Conservation (phyloP, 2,329 filamentous ascomycete genomes). For the Fusarium sp. region DNA sequence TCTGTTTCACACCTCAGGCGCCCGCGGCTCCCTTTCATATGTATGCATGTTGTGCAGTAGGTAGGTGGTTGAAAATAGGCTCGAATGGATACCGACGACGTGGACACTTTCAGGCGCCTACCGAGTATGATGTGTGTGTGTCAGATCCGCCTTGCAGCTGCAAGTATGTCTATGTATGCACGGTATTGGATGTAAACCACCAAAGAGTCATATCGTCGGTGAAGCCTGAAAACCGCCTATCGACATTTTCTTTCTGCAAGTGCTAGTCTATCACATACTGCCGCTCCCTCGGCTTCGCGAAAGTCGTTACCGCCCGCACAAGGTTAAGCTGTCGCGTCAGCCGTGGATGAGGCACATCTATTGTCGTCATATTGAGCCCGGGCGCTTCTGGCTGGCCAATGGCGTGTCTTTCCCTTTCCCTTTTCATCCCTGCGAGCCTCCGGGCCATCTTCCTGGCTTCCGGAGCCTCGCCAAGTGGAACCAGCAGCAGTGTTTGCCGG, state of each 20-base stretch:
- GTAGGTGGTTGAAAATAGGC: conserved; percentile 40
- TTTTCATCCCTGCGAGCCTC: conserved; percentile 31
- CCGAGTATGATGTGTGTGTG: conserved; percentile 24
- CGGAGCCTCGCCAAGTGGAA: conserved; percentile 36
- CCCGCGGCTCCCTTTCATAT: conserved; percentile 39
- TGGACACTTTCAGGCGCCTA: conserved; percentile 42
- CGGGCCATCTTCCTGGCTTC: conserved; percentile 45
- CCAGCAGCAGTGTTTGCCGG: conserved; percentile 36
- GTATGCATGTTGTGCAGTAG: conserved; percentile 49
- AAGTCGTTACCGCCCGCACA: conserved; percentile 23
- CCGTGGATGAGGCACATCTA: conserved; percentile 37
- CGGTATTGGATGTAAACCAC: too few relatives aligned
- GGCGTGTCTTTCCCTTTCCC: conserved; percentile 15
- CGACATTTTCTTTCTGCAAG: conserved; percentile 3
- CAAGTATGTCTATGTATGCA: conserved; percentile 9
- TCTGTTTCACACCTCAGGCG: conserved; percentile 30
- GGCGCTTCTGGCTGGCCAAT: conserved; percentile 41
- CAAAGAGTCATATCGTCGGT: conserved; percentile 42
- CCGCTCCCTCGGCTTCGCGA: conserved; percentile 24
- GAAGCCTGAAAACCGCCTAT: conserved; percentile 39
- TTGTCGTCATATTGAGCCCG: conserved; percentile 42
- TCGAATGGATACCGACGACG: conserved; percentile 45
- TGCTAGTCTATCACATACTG: conserved; percentile 5
- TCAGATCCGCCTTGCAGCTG: conserved; percentile 42
- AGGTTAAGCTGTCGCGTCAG: conserved; percentile 40